Conservation (phyloP, 2,329 filamentous ascomycete genomes). For the Huntiella decipiens region DNA sequence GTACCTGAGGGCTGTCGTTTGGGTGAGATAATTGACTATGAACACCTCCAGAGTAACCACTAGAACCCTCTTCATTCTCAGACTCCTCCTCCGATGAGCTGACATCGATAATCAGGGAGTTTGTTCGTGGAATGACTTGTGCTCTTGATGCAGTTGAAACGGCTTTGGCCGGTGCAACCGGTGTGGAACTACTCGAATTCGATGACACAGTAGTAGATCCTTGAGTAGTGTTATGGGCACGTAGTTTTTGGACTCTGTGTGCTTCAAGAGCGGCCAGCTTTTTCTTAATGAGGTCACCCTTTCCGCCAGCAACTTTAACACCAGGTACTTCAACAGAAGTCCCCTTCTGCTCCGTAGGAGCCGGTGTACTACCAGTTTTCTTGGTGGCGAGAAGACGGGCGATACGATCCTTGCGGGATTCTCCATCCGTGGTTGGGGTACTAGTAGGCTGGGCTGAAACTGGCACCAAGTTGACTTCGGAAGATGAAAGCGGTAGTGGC, state of each 20-base stretch:
- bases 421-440: slow-evolving; percentile 17
- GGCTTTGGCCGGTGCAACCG: neutral
- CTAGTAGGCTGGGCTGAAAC: neutral
- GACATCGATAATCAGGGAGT: slow-evolving; percentile 7
- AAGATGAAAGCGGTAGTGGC: neutral
- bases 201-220: neutral
- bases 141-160: too few relatives aligned
- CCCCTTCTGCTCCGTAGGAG: neutral
- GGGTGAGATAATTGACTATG: neutral
- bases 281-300: slow-evolving; percentile 52
- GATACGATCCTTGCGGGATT: slow-evolving; percentile 59
- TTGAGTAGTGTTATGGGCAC: neutral
- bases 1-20: neutral
- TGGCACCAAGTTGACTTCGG: neutral
- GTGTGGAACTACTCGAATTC: neutral
- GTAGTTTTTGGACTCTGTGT: slow-evolving; percentile 23
- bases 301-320: slow-evolving; percentile 18
- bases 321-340: neutral
- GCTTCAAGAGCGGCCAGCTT: slow-evolving; percentile 60
- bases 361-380: slow-evolving; percentile 16
- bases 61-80: slow-evolving; percentile 1
- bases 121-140: neutral
- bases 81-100: slow-evolving; percentile 11
- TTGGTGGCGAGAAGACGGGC: slow-evolving; percentile 59
- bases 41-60: neutral